phyloP scores from a whole-genome alignment of 1,284 basidiomycete species.

The Fistulinella staudtii region DNA sequence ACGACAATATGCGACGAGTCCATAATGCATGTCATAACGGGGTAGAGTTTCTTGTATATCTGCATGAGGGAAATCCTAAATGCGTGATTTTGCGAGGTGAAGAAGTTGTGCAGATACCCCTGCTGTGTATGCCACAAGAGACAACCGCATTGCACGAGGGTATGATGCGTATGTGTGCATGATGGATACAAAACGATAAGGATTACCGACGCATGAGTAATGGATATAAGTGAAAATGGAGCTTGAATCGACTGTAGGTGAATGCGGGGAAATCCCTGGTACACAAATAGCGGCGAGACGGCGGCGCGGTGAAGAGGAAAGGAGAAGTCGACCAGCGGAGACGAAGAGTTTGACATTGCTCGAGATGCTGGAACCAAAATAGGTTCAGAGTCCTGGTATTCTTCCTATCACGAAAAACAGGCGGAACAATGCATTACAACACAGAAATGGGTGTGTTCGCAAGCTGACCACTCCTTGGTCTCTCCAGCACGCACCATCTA shows the following conservation, averaged over 20 bases:
- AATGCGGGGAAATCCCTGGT: slow-evolving; percentile 17
- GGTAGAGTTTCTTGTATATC: slow-evolving; percentile 18
- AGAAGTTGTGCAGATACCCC: slow-evolving; percentile 15
- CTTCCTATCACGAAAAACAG: slow-evolving; percentile 32
- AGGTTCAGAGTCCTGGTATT: slow-evolving; percentile 28
- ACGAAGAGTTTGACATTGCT: no score
- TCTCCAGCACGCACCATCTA: slow-evolving; percentile 20
- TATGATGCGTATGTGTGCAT: slow-evolving; percentile 30
- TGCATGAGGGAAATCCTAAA: slow-evolving; percentile 17
- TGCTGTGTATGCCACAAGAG: slow-evolving; percentile 14
- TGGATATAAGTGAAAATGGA: slow-evolving; percentile 22
- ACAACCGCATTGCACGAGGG: slow-evolving; percentile 16
- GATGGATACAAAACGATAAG: slow-evolving; percentile 38
- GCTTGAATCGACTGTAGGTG: slow-evolving; percentile 4
- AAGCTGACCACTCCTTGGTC: slow-evolving; percentile 18
- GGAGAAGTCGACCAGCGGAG: slow-evolving; percentile 3
- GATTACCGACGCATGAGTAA: slow-evolving; percentile 29
- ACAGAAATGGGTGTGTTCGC: slow-evolving; percentile 22
- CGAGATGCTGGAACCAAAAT: slow-evolving; percentile 17
- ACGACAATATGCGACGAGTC: slow-evolving; percentile 29
- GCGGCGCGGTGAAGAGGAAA: slow-evolving; percentile 3
- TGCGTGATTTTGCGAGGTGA: slow-evolving; percentile 10
- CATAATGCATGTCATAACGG: slow-evolving; percentile 32
- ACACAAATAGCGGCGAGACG: slow-evolving; percentile 18
- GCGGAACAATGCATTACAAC: slow-evolving; percentile 29